Evolutionary conservation across 768 basidiomycete genomes (phyloP), one percentile per base, ranked within the genome.

Genomic region (Russula brevipes): DNA sequence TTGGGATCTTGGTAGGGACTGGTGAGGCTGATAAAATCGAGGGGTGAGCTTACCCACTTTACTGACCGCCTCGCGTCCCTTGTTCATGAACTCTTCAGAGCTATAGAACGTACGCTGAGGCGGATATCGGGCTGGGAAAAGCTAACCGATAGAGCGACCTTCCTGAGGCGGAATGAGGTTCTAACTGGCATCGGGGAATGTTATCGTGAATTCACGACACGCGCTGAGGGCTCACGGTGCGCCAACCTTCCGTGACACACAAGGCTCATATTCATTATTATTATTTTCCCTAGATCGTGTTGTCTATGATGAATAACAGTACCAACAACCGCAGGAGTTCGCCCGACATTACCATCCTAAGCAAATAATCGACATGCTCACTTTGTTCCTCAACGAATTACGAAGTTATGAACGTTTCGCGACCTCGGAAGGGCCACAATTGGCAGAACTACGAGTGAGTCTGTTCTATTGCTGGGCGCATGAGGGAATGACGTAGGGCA

Each of bases 101-200:
- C 46, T 4, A 53, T 63, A 6, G 53, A 59, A 44, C 38, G 19
- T 12, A 54, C 59, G 19, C 52, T 59, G 16, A 14, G 8, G 12
- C 57, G 52, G 42, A 46, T 59, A 9, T n/a, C 33, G 11, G 39
- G 14, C 9, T 63, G 62, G 62, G 52, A n/a, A 12, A 5, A 4
- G 7, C 47, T 59, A 12, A 3, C n/a, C 19, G 19, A 54, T 9
- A 11, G 1, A n/a, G 10, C 24, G 3, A 39, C 24, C 57, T 76
- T 80, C 67, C 53, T 78, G 16, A 69, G 70, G 45, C 77, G 75
- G 65, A 60, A 70, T 24, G 78, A 78, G 56, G 77, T 80, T 17
- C 75, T 74, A 61, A 71, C 77, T 39, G 78, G 76, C 1, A 74
- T 80, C 45, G 74, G 76, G 54, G 68, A 72, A 47, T 69, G 78